Percentiles rank a stretch among this genome's conserved stretches.
Evolutionary conservation across 805 yeast species (phyloP).

Genomic region (Wickerhamiella dianesei): DNA sequence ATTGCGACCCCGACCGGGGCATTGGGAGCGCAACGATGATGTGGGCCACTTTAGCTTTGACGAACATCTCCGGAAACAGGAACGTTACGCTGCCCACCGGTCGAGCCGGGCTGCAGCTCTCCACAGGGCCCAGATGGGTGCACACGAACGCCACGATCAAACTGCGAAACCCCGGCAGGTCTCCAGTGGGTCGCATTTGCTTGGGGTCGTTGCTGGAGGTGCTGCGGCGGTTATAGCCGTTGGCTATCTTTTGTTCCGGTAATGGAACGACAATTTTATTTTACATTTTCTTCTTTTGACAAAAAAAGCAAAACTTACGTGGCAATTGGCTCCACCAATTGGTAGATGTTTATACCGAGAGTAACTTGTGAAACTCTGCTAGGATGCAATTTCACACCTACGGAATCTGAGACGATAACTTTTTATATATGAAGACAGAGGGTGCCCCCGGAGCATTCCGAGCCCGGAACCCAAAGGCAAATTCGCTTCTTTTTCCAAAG

Average conservation of each 20-base stretch:
- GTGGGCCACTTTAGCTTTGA: conserved; percentile 29
- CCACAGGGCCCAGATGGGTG: not conserved
- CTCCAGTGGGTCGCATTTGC: not conserved
- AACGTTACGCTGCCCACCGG: conserved; percentile 21
- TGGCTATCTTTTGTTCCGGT: conserved; percentile 11
- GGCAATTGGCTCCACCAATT: too few relatives aligned
- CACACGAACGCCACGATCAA: not conserved
- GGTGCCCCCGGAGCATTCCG: too few relatives aligned
- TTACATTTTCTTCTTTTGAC: too few relatives aligned
- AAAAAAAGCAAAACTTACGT: too few relatives aligned
- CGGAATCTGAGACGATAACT: too few relatives aligned
- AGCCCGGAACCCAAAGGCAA: too few relatives aligned
- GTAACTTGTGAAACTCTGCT: too few relatives aligned
- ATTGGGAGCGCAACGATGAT: conserved; percentile 18
- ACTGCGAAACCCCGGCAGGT: not conserved
- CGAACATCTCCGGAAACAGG: conserved; percentile 23
- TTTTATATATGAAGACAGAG: too few relatives aligned
- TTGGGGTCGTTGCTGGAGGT: conserved; percentile 5
- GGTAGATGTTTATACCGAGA: too few relatives aligned
- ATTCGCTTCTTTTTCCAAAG: too few relatives aligned
- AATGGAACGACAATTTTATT: not conserved
- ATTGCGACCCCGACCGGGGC: conserved; percentile 13
- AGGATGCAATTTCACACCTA: too few relatives aligned
- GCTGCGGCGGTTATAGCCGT: conserved; percentile 9
- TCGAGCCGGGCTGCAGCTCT: not conserved